Evolutionary conservation across 1,284 basidiomycete species (phyloP), one percentile per base, ranked within the genome.

Genomic region (Marasmius fiardii): DNA sequence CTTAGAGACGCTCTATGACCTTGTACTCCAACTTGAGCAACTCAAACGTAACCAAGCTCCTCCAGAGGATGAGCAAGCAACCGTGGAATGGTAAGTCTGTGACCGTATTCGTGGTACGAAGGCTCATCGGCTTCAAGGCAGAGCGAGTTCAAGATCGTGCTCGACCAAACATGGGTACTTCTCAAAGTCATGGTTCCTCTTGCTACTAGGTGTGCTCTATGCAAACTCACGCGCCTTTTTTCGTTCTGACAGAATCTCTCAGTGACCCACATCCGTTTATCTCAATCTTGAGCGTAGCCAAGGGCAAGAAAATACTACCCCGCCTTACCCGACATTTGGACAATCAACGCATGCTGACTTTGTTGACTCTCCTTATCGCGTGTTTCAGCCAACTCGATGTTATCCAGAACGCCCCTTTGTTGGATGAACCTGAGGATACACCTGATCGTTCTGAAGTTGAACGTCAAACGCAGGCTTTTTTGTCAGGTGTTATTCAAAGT

Each of bases 221-320:
- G 51, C 53, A 51, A 33, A 43, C 28, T 52, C 34, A n/a, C 26
- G 28, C 31, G 37, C 18, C 6, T 16, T 14, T 28, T 23, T 34
- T 41, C 11, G 26, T 28, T 6, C 16, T 37, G 8, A 48, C 31
- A 12, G n/a, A 23, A 51, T 50, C 37, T 49, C 58, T 31, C 63
- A 94, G 93, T 66, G 81, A 91, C 59, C 96, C 96, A 4, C 97
- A 99, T 74, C 97, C 97, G 0, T 98, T 99, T 74, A 89, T 99
- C 63, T 94, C 95, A 1, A 80, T 99, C 43, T 79, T 99, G 47
- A 84, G 82, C 34, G 88, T 92, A 2, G 82, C 86, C 62, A 99
- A 99, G 74, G 97, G 97, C 58, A 98, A 98, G 76, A 87, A 88
- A 59, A 80, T 99, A 20, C 79, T 99, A 41, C 91, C 94, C 2